These are phyloP conservation scores for Kandelia obovata DNA, from an alignment of 345 rosid genomes.

Conservation along the genomic window DNA sequence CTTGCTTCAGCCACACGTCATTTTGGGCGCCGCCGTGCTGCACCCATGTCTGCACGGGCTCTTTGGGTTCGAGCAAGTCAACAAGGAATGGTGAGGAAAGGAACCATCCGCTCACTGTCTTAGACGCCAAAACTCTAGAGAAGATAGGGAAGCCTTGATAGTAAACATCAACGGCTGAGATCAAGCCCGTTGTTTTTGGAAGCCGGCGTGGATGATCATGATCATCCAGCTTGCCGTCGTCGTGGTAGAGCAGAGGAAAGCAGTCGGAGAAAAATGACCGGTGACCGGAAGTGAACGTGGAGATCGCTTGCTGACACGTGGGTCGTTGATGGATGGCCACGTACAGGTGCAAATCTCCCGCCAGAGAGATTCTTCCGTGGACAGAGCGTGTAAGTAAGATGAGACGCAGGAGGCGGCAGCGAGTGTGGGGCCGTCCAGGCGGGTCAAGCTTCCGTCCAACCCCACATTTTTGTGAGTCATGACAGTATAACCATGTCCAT, in stretches of 20 bases:
- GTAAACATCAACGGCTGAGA: conserved; percentile 75
- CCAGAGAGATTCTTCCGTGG: conserved; percentile 55
- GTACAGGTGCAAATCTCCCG: conserved; percentile 33
- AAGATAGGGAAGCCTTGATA: conserved; percentile 37
- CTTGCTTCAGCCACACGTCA: conserved; percentile 40
- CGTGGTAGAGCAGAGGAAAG: conserved; percentile 36
- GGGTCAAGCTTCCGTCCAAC: conserved; percentile 26
- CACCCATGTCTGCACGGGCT: conserved; percentile 33
- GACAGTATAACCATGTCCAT: too few relatives aligned
- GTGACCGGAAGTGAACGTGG: conserved; percentile 50
- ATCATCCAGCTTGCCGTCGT: neutral
- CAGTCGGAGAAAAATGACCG: conserved; percentile 66
- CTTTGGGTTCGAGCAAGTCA: conserved; percentile 54
- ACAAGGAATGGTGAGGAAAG: conserved; percentile 53
- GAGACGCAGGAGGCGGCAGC: conserved; percentile 51
- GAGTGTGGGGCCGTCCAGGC: conserved; percentile 68
- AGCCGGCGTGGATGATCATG: neutral
- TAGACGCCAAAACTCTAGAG: conserved; percentile 46
- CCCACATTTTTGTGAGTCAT: too few relatives aligned
- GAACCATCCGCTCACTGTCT: conserved; percentile 53
- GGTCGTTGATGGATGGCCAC: conserved; percentile 58
- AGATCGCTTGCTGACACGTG: conserved; percentile 37
- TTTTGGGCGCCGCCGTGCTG: conserved; percentile 8
- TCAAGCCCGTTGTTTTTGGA: conserved; percentile 23
- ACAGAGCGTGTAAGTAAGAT: conserved; percentile 41